Conservation (phyloP, 495 filamentous ascomycete species). For the Physcia stellaris region DNA sequence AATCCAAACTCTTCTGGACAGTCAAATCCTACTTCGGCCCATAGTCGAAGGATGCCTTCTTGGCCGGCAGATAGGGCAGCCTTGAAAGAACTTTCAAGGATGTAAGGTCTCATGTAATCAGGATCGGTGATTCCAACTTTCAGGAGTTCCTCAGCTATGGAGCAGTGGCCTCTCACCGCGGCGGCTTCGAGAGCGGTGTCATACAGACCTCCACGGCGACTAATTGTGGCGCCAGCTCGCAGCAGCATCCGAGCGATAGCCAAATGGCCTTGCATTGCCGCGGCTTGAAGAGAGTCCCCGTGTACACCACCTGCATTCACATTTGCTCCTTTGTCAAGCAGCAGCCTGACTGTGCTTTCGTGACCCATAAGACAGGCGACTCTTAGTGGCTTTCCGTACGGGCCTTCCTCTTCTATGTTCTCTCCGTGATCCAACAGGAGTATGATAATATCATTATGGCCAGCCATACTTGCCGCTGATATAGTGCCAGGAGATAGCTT, state of each 20-base stretch:
- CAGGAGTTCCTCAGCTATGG: not conserved
- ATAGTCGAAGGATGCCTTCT: too few relatives aligned
- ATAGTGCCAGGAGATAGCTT: not conserved
- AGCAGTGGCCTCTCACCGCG: not conserved
- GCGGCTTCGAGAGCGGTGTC: not conserved
- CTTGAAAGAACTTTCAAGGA: not conserved
- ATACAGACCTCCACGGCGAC: not conserved
- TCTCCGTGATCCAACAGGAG: not conserved
- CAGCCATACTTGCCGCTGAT: not conserved
- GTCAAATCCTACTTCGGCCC: too few relatives aligned
- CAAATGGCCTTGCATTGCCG: not conserved
- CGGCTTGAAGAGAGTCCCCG: not conserved
- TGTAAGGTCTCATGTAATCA: not conserved
- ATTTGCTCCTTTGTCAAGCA: not conserved
- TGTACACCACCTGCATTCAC: not conserved
- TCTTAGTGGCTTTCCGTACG: not conserved
- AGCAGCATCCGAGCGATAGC: not conserved
- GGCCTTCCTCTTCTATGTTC: constrained; percentile 1
- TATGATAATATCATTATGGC: not conserved
- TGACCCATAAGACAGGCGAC: constrained; percentile 1
- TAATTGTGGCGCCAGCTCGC: not conserved
- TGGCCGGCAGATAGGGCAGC: not conserved
- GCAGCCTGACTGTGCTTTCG: not conserved
- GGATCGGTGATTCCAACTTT: not conserved
- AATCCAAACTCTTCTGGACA: too few relatives aligned